Evolutionary conservation across 108 stramenopile genomes (phyloP).

Genomic region (Heterococcus sp.): DNA sequence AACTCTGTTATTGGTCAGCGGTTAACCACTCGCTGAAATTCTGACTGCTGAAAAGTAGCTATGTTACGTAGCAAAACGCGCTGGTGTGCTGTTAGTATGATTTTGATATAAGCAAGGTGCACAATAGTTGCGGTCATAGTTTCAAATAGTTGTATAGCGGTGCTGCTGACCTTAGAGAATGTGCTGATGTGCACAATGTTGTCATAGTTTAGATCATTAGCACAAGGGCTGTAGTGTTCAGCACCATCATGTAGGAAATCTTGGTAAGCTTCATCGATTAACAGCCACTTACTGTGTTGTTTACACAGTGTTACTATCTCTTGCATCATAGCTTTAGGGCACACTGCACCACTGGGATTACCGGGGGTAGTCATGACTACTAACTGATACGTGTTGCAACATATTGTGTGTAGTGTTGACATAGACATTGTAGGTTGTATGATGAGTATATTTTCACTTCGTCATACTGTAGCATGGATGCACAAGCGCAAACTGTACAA

Average conservation of each 20-base stretch:
- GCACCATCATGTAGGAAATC: constrained; percentile 71
- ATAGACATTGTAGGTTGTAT: too few species aligned
- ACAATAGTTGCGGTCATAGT: constrained; percentile 13
- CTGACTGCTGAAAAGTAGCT: too few species aligned
- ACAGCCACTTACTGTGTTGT: constrained; percentile 69
- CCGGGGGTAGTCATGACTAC: constrained; percentile 84
- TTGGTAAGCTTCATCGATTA: constrained; percentile 89
- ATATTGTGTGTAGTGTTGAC: background rate
- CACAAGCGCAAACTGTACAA: too few species aligned
- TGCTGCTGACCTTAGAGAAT: background rate
- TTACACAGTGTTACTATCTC: constrained; percentile 67
- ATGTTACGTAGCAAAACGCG: too few species aligned
- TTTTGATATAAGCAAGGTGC: too few species aligned
- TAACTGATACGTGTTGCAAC: constrained; percentile 48
- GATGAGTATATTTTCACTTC: too few species aligned
- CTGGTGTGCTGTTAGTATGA: too few species aligned
- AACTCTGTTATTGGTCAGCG: too few species aligned
- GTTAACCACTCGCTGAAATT: too few species aligned
- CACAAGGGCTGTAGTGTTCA: background rate
- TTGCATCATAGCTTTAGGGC: constrained; percentile 60
- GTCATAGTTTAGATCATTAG: background rate
- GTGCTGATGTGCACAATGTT: background rate
- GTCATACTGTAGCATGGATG: too few species aligned
- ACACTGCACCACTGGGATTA: constrained; percentile 81
- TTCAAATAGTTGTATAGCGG: too few species aligned